Base-by-base conservation (phyloP, 2,329 filamentous ascomycete genomes). In the Anthostomella pinea region DNA sequence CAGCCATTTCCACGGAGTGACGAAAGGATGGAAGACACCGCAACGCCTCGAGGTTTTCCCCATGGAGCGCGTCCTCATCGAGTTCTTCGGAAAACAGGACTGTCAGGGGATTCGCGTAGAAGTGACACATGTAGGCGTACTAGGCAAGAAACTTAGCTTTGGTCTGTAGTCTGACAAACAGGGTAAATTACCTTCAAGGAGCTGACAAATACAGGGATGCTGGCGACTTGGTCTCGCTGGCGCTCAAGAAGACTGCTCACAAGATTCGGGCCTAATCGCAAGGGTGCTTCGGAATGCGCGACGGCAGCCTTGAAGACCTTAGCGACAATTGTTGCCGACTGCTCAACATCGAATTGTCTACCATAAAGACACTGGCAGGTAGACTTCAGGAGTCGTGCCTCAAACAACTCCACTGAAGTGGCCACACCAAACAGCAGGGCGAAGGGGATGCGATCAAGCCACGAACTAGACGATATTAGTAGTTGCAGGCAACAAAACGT, bases 61-160 rank as follows among this genome's bases (percentile, higher is more conserved):
- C 52, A 33, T 83, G 71, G 1, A 87, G 46, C 2, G 67, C 37
- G 10, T 56, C 45, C 11, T 54, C 39, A 6, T 59, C 47, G 28
- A 52, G 45, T n/a, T 57, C 53, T 15, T 52, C 48, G 3, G 65
- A 64, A 8, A 81, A 60, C 21, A 91, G 70, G 4, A 87, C 59
- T 43, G 81, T 87, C 3, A 89, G 67, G 1, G 83, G 78, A 49
- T 89, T 91, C 24, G 83, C 84, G 51, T 87, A 91, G 54, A 87
- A 91, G 57, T 89, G 85, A 39, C 83, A 87, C 86, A 94, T 90
- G 56, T 89, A 88, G 1, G 83, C 79, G 62, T 91, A 93, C 76
- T 87, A 58, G 9, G 16, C 27, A 6, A 16, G 31, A 26, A 9
- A 14, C 42, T 66, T 42, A 56, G 52, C 33, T 27, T 37, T 40